Conservation (phyloP, 345 rosid species). For the Lepidium didymum region DNA sequence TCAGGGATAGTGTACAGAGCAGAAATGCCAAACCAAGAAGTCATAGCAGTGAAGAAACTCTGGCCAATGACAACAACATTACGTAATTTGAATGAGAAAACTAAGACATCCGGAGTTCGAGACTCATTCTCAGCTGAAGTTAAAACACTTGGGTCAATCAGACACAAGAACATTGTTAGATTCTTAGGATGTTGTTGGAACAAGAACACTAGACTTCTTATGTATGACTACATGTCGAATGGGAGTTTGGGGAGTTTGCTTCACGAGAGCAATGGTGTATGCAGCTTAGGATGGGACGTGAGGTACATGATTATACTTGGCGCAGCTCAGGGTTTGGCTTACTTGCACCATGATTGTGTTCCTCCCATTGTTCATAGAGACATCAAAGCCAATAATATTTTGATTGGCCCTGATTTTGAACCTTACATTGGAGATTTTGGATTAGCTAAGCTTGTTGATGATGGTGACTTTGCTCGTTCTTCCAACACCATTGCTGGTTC, state of each 20-base stretch:
- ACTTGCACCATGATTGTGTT: slow-evolving; percentile 84
- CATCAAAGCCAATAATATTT: slow-evolving; percentile 89
- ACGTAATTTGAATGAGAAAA: slow-evolving; percentile 34
- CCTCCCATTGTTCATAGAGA: slow-evolving; percentile 93
- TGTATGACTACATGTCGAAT: slow-evolving; percentile 81
- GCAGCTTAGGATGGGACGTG: slow-evolving; percentile 64
- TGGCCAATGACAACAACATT: slow-evolving; percentile 40
- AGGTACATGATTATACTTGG: slow-evolving; percentile 68
- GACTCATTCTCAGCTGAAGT: slow-evolving; percentile 90
- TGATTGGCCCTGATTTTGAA: slow-evolving; percentile 73
- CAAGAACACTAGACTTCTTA: slow-evolving; percentile 66
- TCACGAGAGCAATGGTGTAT: slow-evolving; percentile 52
- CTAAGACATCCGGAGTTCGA: slow-evolving; percentile 37
- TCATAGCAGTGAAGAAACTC: slow-evolving; percentile 83
- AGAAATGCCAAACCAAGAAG: slow-evolving; percentile 53
- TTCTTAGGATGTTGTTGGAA: slow-evolving; percentile 89
- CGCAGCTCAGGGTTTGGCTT: slow-evolving; percentile 87
- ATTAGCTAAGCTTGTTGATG: slow-evolving; percentile 75
- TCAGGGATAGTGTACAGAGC: slow-evolving; percentile 84
- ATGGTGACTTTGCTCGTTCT: slow-evolving; percentile 66
- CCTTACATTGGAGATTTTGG: slow-evolving; percentile 93
- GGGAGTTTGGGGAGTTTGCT: slow-evolving; percentile 83
- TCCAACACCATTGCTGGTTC: slow-evolving; percentile 92
- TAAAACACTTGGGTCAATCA: slow-evolving; percentile 74
- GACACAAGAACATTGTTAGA: slow-evolving; percentile 84